Evolutionary conservation across 2,329 filamentous ascomycete species (phyloP).

Genomic region (Penicillium sp.): DNA sequence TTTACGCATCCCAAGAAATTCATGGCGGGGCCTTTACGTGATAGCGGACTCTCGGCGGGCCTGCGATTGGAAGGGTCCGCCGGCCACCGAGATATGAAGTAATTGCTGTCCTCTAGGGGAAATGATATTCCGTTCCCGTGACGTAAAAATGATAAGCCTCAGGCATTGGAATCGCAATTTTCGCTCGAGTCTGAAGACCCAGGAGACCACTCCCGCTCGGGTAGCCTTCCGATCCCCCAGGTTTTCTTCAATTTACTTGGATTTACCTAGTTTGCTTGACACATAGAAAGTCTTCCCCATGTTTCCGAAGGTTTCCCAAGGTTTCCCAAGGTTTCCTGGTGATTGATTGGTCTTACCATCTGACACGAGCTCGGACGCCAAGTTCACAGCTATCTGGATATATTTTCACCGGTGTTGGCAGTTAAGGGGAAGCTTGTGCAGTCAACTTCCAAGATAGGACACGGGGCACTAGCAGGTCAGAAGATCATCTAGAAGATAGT

Average conservation of each 20-base stretch:
- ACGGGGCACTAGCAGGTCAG: conserved; percentile 1
- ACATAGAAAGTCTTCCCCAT: background rate
- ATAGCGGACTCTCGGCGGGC: conserved; percentile 21
- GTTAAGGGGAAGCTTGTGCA: background rate
- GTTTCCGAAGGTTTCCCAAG: background rate
- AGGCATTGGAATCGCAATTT: background rate
- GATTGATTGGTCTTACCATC: background rate
- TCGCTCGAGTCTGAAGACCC: too few species aligned
- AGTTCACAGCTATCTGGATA: background rate
- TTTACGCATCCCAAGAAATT: conserved; percentile 3
- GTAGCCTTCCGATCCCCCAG: background rate
- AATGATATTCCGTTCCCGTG: conserved; percentile 16
- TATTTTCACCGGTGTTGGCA: background rate
- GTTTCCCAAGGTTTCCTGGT: background rate
- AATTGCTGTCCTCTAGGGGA: conserved; percentile 13
- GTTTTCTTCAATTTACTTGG: background rate
- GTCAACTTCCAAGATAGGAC: background rate
- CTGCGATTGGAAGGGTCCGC: conserved; percentile 25
- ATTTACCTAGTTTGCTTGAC: background rate
- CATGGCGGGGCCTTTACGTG: conserved; percentile 25
- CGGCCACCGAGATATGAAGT: conserved; percentile 21
- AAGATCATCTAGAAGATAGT: background rate
- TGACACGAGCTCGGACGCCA: conserved; percentile 1
- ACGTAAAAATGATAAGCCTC: background rate
- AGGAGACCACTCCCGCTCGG: background rate